A percentile compares a stretch with the other conserved stretches of the same genome.
These are phyloP conservation scores for Anaeramoeba flamelloides DNA, from an alignment of 78 protist species.

Conservation along the genomic window DNA sequence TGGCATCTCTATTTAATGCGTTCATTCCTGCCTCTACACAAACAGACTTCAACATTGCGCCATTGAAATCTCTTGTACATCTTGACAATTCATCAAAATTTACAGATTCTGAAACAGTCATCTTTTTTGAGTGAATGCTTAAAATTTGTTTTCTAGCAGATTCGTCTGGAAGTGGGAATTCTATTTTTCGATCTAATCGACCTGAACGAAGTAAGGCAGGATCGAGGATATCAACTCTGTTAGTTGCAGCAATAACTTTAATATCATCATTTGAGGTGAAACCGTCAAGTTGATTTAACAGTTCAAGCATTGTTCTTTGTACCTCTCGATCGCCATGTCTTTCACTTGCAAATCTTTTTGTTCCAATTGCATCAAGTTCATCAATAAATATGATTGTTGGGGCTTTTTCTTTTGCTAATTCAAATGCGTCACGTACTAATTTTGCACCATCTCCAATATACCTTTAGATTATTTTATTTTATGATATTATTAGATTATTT, in stretches of 20 bases:
- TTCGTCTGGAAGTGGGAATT: constrained; percentile 93
- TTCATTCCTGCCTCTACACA: no score
- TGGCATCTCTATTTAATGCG: constrained; percentile 58
- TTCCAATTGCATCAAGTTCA: constrained; percentile 98
- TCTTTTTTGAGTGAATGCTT: constrained; percentile 86
- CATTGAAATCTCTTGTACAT: constrained; percentile 94
- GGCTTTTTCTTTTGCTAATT: constrained; percentile 92
- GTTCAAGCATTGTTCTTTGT: constrained; percentile 96
- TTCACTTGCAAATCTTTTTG: constrained; percentile 83
- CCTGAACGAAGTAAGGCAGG: constrained; percentile 98
- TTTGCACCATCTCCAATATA: constrained; percentile 99
- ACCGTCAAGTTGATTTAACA: constrained; percentile 97
- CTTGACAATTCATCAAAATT: constrained; percentile 94
- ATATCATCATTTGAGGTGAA: constrained; percentile 64
- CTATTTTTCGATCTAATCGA: constrained; percentile 79
- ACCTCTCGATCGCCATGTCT: constrained; percentile 93
- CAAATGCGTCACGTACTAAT: constrained; percentile 96
- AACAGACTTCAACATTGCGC: constrained; percentile 98
- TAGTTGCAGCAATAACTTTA: constrained; percentile 97
- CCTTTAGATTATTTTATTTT: no score
- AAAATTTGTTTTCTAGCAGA: constrained; percentile 83
- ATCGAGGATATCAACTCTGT: constrained; percentile 95
- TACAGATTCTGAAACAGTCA: constrained; percentile 59
- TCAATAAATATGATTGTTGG: constrained; percentile 97
- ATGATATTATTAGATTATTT: no score